Conservation (phyloP, 352 stramenopile genomes). For the Globisporangium abappressorium region DNA sequence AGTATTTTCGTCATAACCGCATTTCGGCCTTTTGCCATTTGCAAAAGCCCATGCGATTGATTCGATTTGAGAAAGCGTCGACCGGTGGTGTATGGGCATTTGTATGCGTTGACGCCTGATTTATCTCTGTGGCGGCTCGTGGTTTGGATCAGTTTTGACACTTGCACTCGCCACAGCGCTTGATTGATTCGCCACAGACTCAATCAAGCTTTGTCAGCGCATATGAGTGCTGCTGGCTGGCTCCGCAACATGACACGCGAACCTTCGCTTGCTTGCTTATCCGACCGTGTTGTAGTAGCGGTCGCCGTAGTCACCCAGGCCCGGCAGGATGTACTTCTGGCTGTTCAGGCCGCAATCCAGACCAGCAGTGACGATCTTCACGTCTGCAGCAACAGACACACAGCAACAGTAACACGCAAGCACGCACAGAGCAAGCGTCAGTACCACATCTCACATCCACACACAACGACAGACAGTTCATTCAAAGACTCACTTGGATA, state of each 20-base stretch:
- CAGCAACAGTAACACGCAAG: not conserved
- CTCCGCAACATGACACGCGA: not conserved
- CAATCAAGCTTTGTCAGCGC: too few species aligned
- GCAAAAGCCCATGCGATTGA: not conserved
- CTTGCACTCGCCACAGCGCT: too few species aligned
- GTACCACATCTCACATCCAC: not conserved
- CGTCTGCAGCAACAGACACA: constrained; percentile 25
- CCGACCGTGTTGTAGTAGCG: constrained; percentile 87
- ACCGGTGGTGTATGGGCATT: not conserved
- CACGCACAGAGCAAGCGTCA: constrained; percentile 6
- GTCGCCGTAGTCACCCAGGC: constrained; percentile 95
- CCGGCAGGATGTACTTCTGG: constrained; percentile 95
- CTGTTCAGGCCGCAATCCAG: constrained; percentile 89
- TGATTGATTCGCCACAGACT: too few species aligned
- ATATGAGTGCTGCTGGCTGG: too few species aligned
- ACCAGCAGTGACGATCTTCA: constrained; percentile 80
- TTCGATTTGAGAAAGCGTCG: not conserved
- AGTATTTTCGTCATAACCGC: too few species aligned
- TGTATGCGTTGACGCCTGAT: not conserved
- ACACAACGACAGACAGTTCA: constrained; percentile 14
- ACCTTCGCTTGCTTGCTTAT: constrained; percentile 3
- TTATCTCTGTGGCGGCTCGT: not conserved
- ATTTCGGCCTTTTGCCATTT: too few species aligned
- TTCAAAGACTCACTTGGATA: constrained; percentile 69
- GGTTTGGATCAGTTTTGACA: too few species aligned